Conservation (phyloP, 108 stramenopile genomes). For the Discostella stelligeroides region DNA sequence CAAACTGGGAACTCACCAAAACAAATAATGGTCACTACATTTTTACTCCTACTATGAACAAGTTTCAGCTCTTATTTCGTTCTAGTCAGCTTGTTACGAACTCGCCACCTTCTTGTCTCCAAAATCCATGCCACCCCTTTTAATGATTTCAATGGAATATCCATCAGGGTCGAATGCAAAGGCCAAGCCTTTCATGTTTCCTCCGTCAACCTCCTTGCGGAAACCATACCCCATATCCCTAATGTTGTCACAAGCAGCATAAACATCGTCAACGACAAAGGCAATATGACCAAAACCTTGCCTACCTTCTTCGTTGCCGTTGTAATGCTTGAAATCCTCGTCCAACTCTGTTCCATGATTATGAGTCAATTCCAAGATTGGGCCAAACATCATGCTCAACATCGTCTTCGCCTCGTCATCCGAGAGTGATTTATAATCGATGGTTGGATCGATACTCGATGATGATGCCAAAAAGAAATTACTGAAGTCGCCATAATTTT, state of each 20-base stretch:
- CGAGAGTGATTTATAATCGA: slow-evolving; percentile 46
- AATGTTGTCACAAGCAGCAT: slow-evolving; percentile 49
- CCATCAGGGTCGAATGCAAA: slow-evolving; percentile 62
- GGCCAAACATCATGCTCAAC: slow-evolving; percentile 56
- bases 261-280: slow-evolving; percentile 56
- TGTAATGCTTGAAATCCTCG: slow-evolving; percentile 70
- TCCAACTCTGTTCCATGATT: slow-evolving; percentile 93
- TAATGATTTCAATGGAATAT: slow-evolving; percentile 52
- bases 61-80: too few species aligned
- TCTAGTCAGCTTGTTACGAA: too few species aligned
- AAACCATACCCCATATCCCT: slow-evolving; percentile 36
- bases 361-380: slow-evolving; percentile 92
- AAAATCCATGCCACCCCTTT: slow-evolving; percentile 56
- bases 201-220: slow-evolving; percentile 52
- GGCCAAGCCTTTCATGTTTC: slow-evolving; percentile 61
- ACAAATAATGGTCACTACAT: too few species aligned
- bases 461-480: slow-evolving; percentile 91
- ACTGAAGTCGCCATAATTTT: slow-evolving; percentile 88
- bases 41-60: too few species aligned
- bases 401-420: slow-evolving; percentile 40
- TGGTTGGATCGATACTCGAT: slow-evolving; percentile 52
- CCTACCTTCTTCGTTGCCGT: slow-evolving; percentile 34
- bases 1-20: too few species aligned
- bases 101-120: too few species aligned
- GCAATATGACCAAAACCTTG: slow-evolving; percentile 59